A percentile compares a stretch with the other conserved stretches of the same genome.
Evolutionary conservation across 306 rosid genomes (phyloP).

Genomic region (Amphicarpaea edgeworthii): DNA sequence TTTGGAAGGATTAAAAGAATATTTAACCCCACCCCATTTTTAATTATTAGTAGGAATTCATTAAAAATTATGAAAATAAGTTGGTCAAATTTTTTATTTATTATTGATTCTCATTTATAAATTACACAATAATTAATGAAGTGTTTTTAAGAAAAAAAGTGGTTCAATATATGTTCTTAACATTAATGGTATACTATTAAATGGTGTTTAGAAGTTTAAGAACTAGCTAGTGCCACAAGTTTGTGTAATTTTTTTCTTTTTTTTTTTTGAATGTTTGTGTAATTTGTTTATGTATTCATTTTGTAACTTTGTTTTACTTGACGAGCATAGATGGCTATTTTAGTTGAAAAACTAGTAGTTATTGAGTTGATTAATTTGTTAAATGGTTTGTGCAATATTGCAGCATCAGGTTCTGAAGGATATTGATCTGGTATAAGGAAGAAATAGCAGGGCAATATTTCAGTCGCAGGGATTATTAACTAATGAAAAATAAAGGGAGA

Average conservation of each 20-base stretch:
- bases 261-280: too few relatives aligned
- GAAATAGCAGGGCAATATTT: background rate
- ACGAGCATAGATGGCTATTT: background rate
- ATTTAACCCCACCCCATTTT: too few relatives aligned
- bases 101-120: too few relatives aligned
- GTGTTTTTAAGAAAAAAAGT: too few relatives aligned
- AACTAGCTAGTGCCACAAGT: background rate
- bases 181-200: too few relatives aligned
- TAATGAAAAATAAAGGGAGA: conserved; percentile 22
- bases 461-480: background rate
- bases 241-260: too few relatives aligned
- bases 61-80: too few relatives aligned
- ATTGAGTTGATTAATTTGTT: background rate
- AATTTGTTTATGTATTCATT: background rate
- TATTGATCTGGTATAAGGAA: background rate
- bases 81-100: too few relatives aligned
- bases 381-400: background rate
- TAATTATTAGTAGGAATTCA: too few relatives aligned
- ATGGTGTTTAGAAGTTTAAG: background rate
- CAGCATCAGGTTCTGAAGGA: conserved; percentile 44
- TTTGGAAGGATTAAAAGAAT: too few relatives aligned
- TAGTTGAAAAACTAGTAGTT: background rate
- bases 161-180: background rate
- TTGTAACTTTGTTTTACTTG: background rate
- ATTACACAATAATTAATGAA: too few relatives aligned